A percentile compares a stretch with the other conserved stretches of the same genome.
Evolutionary conservation across 208 protist genomes (phyloP).

Genomic region (Acanthamoeba lenticulata): DNA sequence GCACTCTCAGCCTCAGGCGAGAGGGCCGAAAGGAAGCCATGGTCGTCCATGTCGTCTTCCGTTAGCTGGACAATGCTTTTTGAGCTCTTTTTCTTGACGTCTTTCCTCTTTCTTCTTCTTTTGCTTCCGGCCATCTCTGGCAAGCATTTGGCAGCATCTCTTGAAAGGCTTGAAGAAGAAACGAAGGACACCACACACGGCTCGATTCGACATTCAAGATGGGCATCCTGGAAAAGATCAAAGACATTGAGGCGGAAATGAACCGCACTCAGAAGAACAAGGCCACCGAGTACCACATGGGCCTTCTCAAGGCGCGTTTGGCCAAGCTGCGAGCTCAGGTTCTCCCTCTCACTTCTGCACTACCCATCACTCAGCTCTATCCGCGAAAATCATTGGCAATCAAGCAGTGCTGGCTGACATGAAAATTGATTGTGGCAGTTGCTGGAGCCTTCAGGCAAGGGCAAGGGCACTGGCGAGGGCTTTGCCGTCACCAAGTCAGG

Average conservation of each 20-base stretch:
- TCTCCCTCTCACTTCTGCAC: conserved; percentile 82
- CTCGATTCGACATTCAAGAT: conserved; percentile 82
- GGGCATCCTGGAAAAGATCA: conserved; percentile 97
- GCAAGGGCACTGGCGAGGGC: conserved; percentile 85
- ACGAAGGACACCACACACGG: neutral
- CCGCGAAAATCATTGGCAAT: too few species aligned
- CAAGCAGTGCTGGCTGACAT: too few species aligned
- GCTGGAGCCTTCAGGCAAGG: conserved; percentile 85
- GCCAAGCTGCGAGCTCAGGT: conserved; percentile 95
- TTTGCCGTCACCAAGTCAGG: conserved; percentile 97
- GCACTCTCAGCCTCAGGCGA: neutral
- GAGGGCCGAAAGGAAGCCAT: too few species aligned
- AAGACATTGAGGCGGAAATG: conserved; percentile 98
- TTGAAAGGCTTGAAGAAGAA: neutral
- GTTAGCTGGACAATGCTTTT: too few species aligned
- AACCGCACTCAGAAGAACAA: conserved; percentile 98
- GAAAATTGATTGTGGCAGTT: neutral
- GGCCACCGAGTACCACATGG: conserved; percentile 97
- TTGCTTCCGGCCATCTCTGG: too few species aligned
- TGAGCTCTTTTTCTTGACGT: too few species aligned
- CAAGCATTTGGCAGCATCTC: neutral
- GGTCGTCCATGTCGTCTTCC: neutral
- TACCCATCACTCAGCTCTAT: too few species aligned
- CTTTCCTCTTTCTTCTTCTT: too few species aligned
- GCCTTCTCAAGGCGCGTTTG: conserved; percentile 96